Conservation (phyloP, 2,329 filamentous ascomycete species). For the Penicillium crustosum region DNA sequence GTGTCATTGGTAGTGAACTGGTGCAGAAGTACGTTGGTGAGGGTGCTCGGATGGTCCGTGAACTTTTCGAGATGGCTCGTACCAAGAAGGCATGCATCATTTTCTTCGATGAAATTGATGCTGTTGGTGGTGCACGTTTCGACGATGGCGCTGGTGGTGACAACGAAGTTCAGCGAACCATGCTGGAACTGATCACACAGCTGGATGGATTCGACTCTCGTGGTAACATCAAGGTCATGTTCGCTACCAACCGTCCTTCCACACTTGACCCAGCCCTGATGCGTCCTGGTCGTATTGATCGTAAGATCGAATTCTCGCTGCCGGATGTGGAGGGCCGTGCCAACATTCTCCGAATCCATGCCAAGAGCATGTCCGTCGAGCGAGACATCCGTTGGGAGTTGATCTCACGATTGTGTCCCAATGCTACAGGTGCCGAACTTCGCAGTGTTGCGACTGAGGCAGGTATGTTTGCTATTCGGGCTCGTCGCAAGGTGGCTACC, state of each 20-base stretch:
- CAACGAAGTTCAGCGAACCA: constrained; percentile 96
- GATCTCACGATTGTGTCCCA: constrained; percentile 94
- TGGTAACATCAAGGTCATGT: constrained; percentile 99
- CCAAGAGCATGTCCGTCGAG: constrained; percentile 99
- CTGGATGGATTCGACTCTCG: constrained; percentile 93
- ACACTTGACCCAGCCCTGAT: constrained; percentile 96
- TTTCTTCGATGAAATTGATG: constrained; percentile 98
- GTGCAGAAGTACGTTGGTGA: constrained; percentile 99
- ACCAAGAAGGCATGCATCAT: constrained; percentile 99
- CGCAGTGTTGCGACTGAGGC: constrained; percentile 96
- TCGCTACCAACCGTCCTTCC: constrained; percentile 93
- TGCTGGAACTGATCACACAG: constrained; percentile 97
- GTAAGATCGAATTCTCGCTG: constrained; percentile 98
- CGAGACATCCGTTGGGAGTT: constrained; percentile 98
- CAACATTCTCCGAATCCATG: constrained; percentile 96
- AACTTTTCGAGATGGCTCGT: constrained; percentile 98
- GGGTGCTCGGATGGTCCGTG: constrained; percentile 95
- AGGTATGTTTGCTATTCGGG: constrained; percentile 96
- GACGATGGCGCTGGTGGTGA: constrained; percentile 95
- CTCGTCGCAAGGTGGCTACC: constrained; percentile 91
- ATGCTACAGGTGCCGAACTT: constrained; percentile 93
- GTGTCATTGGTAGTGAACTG: constrained; percentile 95
- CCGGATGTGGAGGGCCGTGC: constrained; percentile 96
- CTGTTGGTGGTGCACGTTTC: constrained; percentile 91
- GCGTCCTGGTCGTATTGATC: constrained; percentile 94